Conservation (phyloP, 2,329 filamentous ascomycete genomes). For the Diaporthe sp. region DNA sequence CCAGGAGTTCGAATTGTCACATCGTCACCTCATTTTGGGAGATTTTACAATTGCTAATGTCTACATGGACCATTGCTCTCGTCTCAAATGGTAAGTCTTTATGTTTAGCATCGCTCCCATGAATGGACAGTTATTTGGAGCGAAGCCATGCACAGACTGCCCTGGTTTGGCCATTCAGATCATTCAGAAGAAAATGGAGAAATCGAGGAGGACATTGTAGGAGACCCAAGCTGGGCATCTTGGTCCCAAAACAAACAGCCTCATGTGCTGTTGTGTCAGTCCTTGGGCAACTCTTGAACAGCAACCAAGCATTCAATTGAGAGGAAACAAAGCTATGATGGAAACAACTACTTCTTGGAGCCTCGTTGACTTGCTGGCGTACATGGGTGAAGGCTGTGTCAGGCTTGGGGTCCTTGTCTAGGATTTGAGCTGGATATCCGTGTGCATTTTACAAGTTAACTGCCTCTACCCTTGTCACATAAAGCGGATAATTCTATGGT, state of each 20-base stretch:
- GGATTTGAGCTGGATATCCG: background rate
- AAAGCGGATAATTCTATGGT: background rate
- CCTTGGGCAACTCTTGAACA: background rate
- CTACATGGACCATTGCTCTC: background rate
- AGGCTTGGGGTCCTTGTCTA: background rate
- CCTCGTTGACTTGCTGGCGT: background rate
- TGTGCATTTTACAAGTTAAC: background rate
- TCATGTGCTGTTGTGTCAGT: background rate
- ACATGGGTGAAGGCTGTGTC: background rate
- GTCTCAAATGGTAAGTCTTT: background rate
- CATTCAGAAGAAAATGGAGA: background rate
- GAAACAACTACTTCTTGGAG: background rate
- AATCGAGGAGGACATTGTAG: background rate
- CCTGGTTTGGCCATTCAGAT: background rate
- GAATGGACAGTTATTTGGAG: background rate
- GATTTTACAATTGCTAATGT: background rate
- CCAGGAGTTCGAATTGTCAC: background rate
- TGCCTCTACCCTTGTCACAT: background rate
- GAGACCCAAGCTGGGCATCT: background rate
- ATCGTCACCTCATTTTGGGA: background rate
- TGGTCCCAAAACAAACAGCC: background rate
- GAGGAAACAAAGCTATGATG: rapidly evolving
- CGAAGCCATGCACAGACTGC: background rate
- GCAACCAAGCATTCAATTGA: background rate
- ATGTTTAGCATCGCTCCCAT: background rate